Conservation (phyloP, 2,329 filamentous ascomycete genomes). For the Sclerotinia nivalis region DNA sequence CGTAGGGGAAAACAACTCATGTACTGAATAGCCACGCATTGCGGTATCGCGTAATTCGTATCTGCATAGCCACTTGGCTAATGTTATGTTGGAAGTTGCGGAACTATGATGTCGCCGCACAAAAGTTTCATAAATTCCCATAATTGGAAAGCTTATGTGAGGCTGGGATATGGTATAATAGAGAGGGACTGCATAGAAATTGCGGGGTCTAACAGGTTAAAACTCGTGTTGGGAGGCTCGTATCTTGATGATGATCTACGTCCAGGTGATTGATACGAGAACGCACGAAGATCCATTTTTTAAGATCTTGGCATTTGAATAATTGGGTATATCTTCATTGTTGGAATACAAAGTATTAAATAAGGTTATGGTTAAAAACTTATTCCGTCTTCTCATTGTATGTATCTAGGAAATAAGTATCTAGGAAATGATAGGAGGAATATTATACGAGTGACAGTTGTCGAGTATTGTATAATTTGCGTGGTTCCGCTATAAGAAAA, state of each 20-base stretch:
- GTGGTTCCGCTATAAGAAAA: not conserved
- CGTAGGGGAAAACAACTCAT: conserved; percentile 14
- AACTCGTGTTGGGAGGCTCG: conserved; percentile 17
- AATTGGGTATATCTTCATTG: not conserved
- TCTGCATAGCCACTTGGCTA: conserved; percentile 22
- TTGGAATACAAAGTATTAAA: not conserved
- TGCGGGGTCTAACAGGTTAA: conserved; percentile 13
- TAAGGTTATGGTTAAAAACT: not conserved
- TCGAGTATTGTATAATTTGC: not conserved
- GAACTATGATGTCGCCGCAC: conserved; percentile 7
- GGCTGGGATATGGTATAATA: conserved; percentile 1
- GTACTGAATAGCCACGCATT: conserved; percentile 4
- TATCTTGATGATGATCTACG: conserved; percentile 16
- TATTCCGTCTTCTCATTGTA: not conserved
- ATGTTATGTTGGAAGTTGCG: not conserved
- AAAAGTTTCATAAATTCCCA: not conserved
- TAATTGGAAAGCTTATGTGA: conserved; percentile 2
- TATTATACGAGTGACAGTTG: not conserved
- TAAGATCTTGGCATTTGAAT: not conserved
- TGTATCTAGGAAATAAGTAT: not conserved
- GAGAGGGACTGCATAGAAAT: conserved; percentile 3
- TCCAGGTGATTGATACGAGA: conserved; percentile 23
- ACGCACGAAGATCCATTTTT: conserved; percentile 11
- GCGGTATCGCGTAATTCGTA: conserved; percentile 21
- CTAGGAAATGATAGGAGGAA: not conserved